Base-by-base conservation (phyloP, 2,329 filamentous ascomycete species). In the Calonectria hongkongensis region DNA sequence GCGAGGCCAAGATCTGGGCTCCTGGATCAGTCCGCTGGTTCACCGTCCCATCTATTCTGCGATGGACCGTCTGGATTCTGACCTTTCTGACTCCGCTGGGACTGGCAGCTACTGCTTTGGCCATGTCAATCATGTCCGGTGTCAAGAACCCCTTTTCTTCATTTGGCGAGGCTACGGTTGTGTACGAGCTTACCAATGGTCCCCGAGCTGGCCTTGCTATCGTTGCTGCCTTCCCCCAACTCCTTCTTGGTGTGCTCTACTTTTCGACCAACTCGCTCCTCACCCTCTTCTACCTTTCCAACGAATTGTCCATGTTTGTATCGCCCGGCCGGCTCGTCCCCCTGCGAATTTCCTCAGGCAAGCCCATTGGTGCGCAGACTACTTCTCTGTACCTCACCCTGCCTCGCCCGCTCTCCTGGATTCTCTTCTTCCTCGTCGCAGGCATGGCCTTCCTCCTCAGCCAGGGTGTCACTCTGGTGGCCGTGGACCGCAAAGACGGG, bases 311-410 rank as follows among this genome's bases (percentile, higher is more conserved):
- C 3, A 84, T 84, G 66, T 89, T 86, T 76, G 85, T 85, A 3
- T 69, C 83, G 1, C 64, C 81, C 18, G 73, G 79, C 12, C 58
- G 63, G 12, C 68, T 73, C 9, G 68, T 70, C 51, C 82, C 47
- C 21, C 83, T 90, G 30, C 86, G 89, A 39, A 85, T 90, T 39
- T 89, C 87, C 5, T 87, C 86, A 1, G 83, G 84, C 15, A 77
- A 81, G 56, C 84, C 87, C 0, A 79, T 82, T 45, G 88, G 88
- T 64, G 76, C 78, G 41, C 89, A 90, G 81, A 85, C 81, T 0
- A 84, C 86, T 1, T 87, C 86, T 9, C 82, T 89, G 0, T 88
- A 86, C 78, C 83, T 90, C 16, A 89, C 89, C 0, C 82, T 90
- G 0, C 89, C 89, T 1, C 84, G 85, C 2, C 83, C 85, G 2